These are phyloP conservation scores for Aspergillus steynii DNA, from an alignment of 495 filamentous ascomycete species.

Conservation along the genomic window DNA sequence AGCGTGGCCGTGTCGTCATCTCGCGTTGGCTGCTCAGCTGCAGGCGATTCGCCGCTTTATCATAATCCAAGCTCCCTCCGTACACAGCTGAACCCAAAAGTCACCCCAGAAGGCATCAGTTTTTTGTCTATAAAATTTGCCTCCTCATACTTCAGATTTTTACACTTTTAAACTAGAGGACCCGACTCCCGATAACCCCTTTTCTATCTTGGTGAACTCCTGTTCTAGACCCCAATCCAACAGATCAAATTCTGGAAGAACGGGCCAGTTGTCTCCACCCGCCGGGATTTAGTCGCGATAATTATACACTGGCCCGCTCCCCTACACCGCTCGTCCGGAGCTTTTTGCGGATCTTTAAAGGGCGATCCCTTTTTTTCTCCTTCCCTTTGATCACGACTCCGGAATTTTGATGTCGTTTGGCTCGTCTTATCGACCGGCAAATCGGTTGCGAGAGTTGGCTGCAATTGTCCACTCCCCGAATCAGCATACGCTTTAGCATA, in stretches of 20 bases:
- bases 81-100: constrained; percentile 8
- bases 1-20: constrained; percentile 12
- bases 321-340: constrained; percentile 29
- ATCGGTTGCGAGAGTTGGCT: constrained; percentile 4
- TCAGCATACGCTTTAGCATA: constrained; percentile 13
- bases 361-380: constrained; percentile 1
- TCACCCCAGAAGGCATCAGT: constrained; percentile 15
- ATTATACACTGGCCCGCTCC: constrained; percentile 18
- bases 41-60: constrained; percentile 7
- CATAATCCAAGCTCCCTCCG: constrained; percentile 7
- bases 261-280: constrained; percentile 19
- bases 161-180: background rate
- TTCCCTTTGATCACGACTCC: constrained; percentile 3
- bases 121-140: constrained; percentile 11
- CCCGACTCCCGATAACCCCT: background rate
- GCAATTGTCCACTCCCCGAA: background rate
- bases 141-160: constrained; percentile 2
- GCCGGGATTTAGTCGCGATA: constrained; percentile 14
- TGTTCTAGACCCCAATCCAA: constrained; percentile 17
- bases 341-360: constrained; percentile 14
- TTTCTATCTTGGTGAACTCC: constrained; percentile 3
- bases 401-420: constrained; percentile 16
- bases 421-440: constrained; percentile 11
- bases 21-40: constrained; percentile 6
- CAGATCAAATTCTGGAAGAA: constrained; percentile 11